These are phyloP conservation scores for Aquilaria yunnanensis DNA, from an alignment of 345 rosid genomes.

Conservation along the genomic window DNA sequence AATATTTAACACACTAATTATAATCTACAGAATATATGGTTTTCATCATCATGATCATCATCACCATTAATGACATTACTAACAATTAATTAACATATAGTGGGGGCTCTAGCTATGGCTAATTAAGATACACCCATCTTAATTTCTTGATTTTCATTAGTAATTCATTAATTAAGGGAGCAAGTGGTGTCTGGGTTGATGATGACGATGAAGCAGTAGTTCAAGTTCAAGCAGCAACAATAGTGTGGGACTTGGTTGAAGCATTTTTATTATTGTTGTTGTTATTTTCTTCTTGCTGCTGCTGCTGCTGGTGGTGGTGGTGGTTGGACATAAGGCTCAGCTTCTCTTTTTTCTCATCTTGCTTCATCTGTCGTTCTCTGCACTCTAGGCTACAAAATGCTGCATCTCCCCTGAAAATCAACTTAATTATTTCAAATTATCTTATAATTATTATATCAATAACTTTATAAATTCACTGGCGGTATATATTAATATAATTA, in stretches of 20 bases:
- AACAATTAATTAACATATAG: not conserved
- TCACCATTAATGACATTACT: not conserved
- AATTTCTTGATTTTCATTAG: too few relatives aligned
- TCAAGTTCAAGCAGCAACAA: conserved; percentile 24
- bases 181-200: too few relatives aligned
- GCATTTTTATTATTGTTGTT: not conserved
- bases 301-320: not conserved
- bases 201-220: too few relatives aligned
- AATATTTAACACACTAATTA: not conserved
- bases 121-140: too few relatives aligned
- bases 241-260: conserved; percentile 21
- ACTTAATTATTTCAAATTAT: not conserved
- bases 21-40: not conserved
- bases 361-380: conserved; percentile 70
- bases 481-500: too few relatives aligned
- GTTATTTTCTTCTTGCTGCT: conserved; percentile 13
- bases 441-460: not conserved
- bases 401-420: conserved; percentile 58
- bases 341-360: conserved; percentile 50
- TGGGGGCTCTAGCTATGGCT: not conserved
- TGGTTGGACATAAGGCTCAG: not conserved
- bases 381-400: conserved; percentile 87
- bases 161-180: too few relatives aligned
- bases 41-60: conserved; percentile 1
- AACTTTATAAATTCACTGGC: too few relatives aligned